Conservation (phyloP, 2,329 filamentous ascomycete genomes). For the Sporothrix pseudoabietina region DNA sequence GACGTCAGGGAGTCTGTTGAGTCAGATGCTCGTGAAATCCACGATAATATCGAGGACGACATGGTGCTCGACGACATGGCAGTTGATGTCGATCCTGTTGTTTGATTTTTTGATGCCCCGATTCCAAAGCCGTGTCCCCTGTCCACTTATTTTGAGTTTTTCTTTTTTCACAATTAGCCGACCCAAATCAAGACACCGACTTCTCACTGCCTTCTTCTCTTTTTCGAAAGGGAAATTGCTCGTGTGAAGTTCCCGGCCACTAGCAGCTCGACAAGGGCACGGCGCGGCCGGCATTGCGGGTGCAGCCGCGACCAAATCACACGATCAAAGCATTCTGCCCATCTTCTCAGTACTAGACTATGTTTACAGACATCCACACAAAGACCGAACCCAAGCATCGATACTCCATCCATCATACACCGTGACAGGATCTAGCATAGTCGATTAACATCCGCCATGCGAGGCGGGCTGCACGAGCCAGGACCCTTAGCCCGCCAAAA, state of each 20-base stretch:
- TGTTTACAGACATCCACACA: not conserved
- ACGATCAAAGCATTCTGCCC: not conserved
- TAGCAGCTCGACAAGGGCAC: conserved; percentile 16
- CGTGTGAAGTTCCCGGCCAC: conserved; percentile 11
- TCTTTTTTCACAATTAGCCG: not conserved
- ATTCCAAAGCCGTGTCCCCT: not conserved
- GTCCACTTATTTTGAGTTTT: conserved; percentile 7
- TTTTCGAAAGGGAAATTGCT: conserved; percentile 14
- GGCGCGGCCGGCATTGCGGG: not conserved
- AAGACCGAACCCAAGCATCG: not conserved
- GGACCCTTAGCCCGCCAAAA: conserved; percentile 14
- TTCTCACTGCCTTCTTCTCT: not conserved
- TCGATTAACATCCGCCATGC: not conserved
- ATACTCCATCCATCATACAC: not conserved
- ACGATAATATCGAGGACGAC: not conserved
- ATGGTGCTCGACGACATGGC: not conserved
- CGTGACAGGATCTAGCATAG: not conserved
- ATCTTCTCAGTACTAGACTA: not conserved
- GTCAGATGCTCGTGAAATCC: not conserved
- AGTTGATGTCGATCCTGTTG: not conserved
- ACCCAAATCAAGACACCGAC: conserved; percentile 24
- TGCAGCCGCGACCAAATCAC: conserved; percentile 12
- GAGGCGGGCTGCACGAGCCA: not conserved
- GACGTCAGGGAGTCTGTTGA: conserved; percentile 31
- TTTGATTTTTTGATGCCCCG: not conserved